Percentiles rank a stretch among this genome's conserved stretches.
phyloP scores from a whole-genome alignment of 768 basidiomycete genomes.

The Suillus weaverae region DNA sequence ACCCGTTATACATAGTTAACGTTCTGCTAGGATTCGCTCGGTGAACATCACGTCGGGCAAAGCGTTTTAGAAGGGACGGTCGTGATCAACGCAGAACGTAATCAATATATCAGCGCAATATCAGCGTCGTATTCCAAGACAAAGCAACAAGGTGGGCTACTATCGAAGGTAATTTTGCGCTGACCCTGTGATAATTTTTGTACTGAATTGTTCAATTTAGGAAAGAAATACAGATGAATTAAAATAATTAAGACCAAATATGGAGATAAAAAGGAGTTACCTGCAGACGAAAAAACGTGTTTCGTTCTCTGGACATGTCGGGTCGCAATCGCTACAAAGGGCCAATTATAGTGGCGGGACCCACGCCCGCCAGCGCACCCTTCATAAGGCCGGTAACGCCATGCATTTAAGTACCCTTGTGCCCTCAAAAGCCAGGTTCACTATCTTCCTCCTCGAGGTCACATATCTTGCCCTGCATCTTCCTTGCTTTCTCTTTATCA shows the following conservation, averaged over 20 bases:
- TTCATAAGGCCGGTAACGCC: slow-evolving; percentile 43
- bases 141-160: slow-evolving; percentile 2
- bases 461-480: slow-evolving; percentile 18
- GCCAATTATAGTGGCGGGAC: slow-evolving; percentile 48
- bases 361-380: slow-evolving; percentile 38
- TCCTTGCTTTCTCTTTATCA: slow-evolving; percentile 13
- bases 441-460: slow-evolving; percentile 26
- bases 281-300: slow-evolving; percentile 77
- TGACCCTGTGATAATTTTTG: neutral
- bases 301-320: slow-evolving; percentile 65
- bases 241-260: slow-evolving; percentile 20
- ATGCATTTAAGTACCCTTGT: slow-evolving; percentile 28
- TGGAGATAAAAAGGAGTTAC: slow-evolving; percentile 32
- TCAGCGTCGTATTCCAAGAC: slow-evolving; percentile 2
- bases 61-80: neutral
- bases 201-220: slow-evolving; percentile 10
- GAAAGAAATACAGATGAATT: slow-evolving; percentile 21
- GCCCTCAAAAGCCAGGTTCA: slow-evolving; percentile 27
- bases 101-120: slow-evolving; percentile 12
- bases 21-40: neutral
- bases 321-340: slow-evolving; percentile 49
- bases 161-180: neutral
- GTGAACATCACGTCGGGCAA: slow-evolving; percentile 1
- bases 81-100: slow-evolving; percentile 14
- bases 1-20: neutral